A percentile compares a stretch with the other conserved stretches of the same genome.
Conservation (phyloP, 257 asterid genomes). For the Capsicum rhomboideum region DNA sequence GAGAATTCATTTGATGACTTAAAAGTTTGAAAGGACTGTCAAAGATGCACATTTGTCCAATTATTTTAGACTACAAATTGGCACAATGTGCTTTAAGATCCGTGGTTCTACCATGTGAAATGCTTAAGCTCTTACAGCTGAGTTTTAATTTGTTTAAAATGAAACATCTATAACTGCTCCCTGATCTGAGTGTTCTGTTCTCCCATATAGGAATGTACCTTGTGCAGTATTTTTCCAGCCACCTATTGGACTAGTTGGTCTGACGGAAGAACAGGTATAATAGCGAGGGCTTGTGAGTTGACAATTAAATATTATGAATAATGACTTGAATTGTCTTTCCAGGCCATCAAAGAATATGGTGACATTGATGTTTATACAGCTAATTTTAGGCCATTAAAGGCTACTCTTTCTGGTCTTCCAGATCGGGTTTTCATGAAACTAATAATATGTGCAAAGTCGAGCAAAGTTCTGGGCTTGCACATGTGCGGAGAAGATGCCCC, state of each 20-base stretch:
- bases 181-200: not conserved
- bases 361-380: constrained; percentile 74
- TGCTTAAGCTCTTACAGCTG: not conserved
- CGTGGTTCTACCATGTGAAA: not conserved
- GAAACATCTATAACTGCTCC: not conserved
- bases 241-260: constrained; percentile 87
- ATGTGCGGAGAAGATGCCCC: constrained; percentile 95
- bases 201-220: constrained; percentile 62
- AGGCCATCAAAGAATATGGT: constrained; percentile 65
- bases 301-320: constrained; percentile 4
- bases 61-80: not conserved
- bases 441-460: constrained; percentile 69
- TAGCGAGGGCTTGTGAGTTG: not conserved
- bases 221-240: constrained; percentile 94
- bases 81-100: not conserved
- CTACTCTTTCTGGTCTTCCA: constrained; percentile 92
- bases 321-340: constrained; percentile 12
- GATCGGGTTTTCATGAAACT: constrained; percentile 87
- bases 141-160: not conserved
- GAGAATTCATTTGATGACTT: not conserved
- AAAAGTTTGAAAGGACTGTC: not conserved
- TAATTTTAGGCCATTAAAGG: constrained; percentile 84
- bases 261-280: constrained; percentile 75
- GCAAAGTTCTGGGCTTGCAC: constrained; percentile 75
- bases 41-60: not conserved